A percentile compares a stretch with the other conserved stretches of the same genome.
Conservation (phyloP, 805 yeast genomes). For the Suhomyces sp. region DNA sequence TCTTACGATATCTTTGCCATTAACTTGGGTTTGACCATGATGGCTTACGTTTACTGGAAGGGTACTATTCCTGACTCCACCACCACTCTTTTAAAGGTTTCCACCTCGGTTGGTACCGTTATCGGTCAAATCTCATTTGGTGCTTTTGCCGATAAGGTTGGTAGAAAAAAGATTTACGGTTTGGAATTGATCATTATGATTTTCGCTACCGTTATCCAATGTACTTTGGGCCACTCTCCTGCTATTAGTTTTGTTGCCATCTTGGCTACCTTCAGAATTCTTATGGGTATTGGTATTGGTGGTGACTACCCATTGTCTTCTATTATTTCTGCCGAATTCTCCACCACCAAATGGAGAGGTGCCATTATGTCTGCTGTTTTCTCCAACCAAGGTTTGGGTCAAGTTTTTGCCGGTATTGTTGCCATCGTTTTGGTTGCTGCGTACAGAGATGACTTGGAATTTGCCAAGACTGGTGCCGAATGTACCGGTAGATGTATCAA, state of each 20-base stretch:
- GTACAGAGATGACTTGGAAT: conserved; percentile 58
- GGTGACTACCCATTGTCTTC: conserved; percentile 95
- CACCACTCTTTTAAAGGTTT: conserved; percentile 72
- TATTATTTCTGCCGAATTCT: conserved; percentile 87
- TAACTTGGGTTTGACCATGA: conserved; percentile 76
- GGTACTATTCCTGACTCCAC: conserved; percentile 68
- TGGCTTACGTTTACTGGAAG: conserved; percentile 71
- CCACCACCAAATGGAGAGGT: conserved; percentile 97
- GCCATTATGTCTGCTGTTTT: conserved; percentile 96
- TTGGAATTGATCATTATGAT: conserved; percentile 82
- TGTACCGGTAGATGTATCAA: conserved; percentile 67
- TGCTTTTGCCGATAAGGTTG: conserved; percentile 72
- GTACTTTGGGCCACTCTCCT: conserved; percentile 66
- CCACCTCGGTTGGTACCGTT: conserved; percentile 92
- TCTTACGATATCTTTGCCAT: conserved; percentile 91
- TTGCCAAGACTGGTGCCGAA: conserved; percentile 51
- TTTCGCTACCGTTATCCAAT: conserved; percentile 72
- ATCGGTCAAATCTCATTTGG: conserved; percentile 89
- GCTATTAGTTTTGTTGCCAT: conserved; percentile 74
- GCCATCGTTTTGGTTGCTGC: conserved; percentile 74
- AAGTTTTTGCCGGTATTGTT: conserved; percentile 80
- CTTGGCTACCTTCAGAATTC: conserved; percentile 71
- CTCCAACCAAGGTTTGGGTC: conserved; percentile 97
- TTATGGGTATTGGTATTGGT: conserved; percentile 96
- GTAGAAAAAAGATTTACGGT: conserved; percentile 88